Evolutionary conservation across 345 rosid genomes (phyloP), one percentile per base, ranked within the genome.

Genomic region (Erucastrum elatum): DNA sequence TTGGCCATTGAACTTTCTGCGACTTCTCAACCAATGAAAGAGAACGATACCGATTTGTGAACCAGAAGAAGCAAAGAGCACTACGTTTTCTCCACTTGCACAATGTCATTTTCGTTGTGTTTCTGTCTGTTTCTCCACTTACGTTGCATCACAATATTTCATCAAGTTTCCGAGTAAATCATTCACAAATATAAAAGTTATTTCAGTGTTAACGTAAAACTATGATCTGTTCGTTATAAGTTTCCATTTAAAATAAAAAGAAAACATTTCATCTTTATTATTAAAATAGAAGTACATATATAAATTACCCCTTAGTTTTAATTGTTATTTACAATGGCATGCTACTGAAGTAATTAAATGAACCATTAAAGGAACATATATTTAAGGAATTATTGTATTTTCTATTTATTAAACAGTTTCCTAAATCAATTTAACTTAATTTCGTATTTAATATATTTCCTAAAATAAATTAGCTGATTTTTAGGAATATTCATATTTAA

Each of bases 71-170:
- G 4, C 1, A 58, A 56, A 71, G 64, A 34, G 35, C 25, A 13
- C 41, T 60, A 59, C 55, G 75, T 71, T 60, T 37, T 60, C 56
- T 37, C 66, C 56, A 41, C 35, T 60, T 27, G 35, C 33, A 37
- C n/a, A n/a, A 30, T 39, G 66, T 35, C 64, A 53, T 15, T 39
- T 55, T 35, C 51, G 31, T 15, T 72, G 46, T 39, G n/a, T 39
- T 9, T 12, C 33, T 26, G 27, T 26, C 12, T 13, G 8, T 37
- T 7, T 26, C 37, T 60, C 75, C 58, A 72, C 58, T 60, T 39
- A 13, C 1, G 11, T 60, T 25, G 56, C 66, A 37, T 60, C 11
- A 44, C 13, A 44, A 44, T 11, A 12, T 44, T 44, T 4, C 3
- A 3, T n/a, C n/a, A n/a, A n/a, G n/a, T n/a, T n/a, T n/a, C 3